Conservation (phyloP, 2,329 filamentous ascomycete species). For the Pseudogymnoascus sp. region DNA sequence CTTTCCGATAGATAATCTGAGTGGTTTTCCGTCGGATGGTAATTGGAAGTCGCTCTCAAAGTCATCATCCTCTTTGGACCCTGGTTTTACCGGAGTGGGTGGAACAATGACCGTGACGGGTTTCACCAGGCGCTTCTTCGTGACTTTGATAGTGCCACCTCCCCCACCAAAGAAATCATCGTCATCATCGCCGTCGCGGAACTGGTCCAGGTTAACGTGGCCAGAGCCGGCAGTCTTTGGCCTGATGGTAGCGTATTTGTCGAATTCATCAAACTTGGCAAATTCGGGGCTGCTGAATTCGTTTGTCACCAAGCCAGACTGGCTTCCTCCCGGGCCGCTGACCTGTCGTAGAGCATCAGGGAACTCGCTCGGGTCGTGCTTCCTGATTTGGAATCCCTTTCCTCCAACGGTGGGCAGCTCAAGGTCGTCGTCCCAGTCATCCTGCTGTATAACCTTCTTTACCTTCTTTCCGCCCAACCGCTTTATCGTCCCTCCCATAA, state of each 20-base stretch:
- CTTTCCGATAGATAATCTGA: constrained; percentile 52
- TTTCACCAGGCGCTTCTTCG: constrained; percentile 47
- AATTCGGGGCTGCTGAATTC: constrained; percentile 22
- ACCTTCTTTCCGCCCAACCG: constrained; percentile 69
- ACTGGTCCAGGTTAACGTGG: constrained; percentile 52
- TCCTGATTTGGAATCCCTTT: constrained; percentile 54
- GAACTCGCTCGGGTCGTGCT: constrained; percentile 50
- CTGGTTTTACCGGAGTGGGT: constrained; percentile 35
- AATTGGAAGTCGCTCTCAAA: constrained; percentile 68
- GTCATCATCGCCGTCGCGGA: constrained; percentile 54
- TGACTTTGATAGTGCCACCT: constrained; percentile 57
- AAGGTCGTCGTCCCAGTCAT: constrained; percentile 75
- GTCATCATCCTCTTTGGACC: constrained; percentile 45
- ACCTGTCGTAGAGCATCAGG: constrained; percentile 47
- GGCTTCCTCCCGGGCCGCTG: constrained; percentile 35
- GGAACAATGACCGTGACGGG: constrained; percentile 46
- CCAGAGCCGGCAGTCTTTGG: constrained; percentile 22
- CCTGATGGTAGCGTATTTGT: constrained; percentile 19
- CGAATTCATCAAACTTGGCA: neutral
- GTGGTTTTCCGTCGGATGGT: constrained; percentile 51
- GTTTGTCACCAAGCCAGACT: constrained; percentile 42
- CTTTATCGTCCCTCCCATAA: constrained; percentile 90
- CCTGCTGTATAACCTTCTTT: constrained; percentile 65
- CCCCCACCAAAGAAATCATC: constrained; percentile 57
- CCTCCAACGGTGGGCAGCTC: constrained; percentile 55